Evolutionary conservation across 1,284 basidiomycete species (phyloP).

Genomic region (Xerocomus nothofagi): DNA sequence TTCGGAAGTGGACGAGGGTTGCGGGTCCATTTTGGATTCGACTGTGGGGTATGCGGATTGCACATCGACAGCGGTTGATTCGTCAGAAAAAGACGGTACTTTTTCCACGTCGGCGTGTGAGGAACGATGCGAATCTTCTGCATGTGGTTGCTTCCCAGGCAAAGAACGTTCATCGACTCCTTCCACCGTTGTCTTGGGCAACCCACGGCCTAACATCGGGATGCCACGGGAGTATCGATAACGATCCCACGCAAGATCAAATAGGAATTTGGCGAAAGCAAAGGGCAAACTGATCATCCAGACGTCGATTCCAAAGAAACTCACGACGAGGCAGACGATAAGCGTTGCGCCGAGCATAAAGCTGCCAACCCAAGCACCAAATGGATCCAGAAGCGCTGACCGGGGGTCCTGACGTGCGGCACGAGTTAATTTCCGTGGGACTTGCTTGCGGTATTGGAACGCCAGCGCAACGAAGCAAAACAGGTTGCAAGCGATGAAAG

Average conservation of each 20-base stretch:
- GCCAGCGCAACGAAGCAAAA: slow-evolving; percentile 54
- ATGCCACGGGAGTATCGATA: slow-evolving; percentile 40
- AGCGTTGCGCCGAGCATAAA: slow-evolving; percentile 51
- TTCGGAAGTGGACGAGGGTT: background rate
- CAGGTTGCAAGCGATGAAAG: slow-evolving; percentile 63
- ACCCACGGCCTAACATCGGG: slow-evolving; percentile 15
- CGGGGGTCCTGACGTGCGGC: slow-evolving; percentile 43
- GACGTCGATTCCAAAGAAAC: slow-evolving; percentile 64
- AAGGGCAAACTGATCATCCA: slow-evolving; percentile 90
- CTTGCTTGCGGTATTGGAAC: slow-evolving; percentile 52
- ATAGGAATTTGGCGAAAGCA: slow-evolving; percentile 68
- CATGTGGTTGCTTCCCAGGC: background rate
- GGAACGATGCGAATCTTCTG: background rate
- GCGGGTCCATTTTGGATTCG: slow-evolving; percentile 1
- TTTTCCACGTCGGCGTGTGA: background rate
- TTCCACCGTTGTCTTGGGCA: background rate
- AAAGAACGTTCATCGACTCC: background rate
- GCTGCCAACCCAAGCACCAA: slow-evolving; percentile 53
- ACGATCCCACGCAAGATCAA: slow-evolving; percentile 66
- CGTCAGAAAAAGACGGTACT: slow-evolving; percentile 1
- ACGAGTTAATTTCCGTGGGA: slow-evolving; percentile 48
- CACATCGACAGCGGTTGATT: slow-evolving; percentile 5
- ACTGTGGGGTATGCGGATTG: background rate
- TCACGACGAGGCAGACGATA: slow-evolving; percentile 51
- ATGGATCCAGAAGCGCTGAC: slow-evolving; percentile 49